A percentile compares a stretch with the other conserved stretches of the same genome.
phyloP scores from a whole-genome alignment of 2,329 filamentous ascomycete species.

The Atkinsonella texensis region DNA sequence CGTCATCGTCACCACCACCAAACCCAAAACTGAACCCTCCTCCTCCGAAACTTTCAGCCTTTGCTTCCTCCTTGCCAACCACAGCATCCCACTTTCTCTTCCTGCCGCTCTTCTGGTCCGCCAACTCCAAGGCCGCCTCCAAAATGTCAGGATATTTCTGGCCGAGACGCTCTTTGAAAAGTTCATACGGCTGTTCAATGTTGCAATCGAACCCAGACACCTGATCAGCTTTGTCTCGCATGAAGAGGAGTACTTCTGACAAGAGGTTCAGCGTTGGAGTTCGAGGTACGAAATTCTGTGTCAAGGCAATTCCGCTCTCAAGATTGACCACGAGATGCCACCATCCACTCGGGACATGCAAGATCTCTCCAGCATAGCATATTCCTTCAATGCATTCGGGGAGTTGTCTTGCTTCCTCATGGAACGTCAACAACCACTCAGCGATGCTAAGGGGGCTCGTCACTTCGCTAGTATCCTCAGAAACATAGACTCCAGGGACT shows the following conservation, averaged over 20 bases:
- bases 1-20: conserved; percentile 31
- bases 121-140: conserved; percentile 48
- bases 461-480: conserved; percentile 80
- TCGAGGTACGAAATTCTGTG: conserved; percentile 85
- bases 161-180: conserved; percentile 61
- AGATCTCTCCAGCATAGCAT: conserved; percentile 70
- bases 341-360: conserved; percentile 91
- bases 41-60: conserved; percentile 18
- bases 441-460: conserved; percentile 89
- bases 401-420: conserved; percentile 63
- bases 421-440: conserved; percentile 91
- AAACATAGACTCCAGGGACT: conserved; percentile 85
- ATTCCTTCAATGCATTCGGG: conserved; percentile 77
- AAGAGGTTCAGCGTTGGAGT: conserved; percentile 46
- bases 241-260: conserved; percentile 62
- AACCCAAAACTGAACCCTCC: conserved; percentile 45
- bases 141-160: conserved; percentile 55
- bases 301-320: conserved; percentile 73
- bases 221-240: conserved; percentile 72
- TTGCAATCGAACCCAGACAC: conserved; percentile 73
- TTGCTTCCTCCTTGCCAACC: conserved; percentile 32
- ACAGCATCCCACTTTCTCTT: conserved; percentile 83
- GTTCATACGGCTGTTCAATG: conserved; percentile 57
- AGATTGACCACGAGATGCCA: conserved; percentile 94
- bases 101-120: conserved; percentile 52